Evolutionary conservation across 352 stramenopile genomes (phyloP), one percentile per base, ranked within the genome.

Genomic region (Globisporangium radiosum): DNA sequence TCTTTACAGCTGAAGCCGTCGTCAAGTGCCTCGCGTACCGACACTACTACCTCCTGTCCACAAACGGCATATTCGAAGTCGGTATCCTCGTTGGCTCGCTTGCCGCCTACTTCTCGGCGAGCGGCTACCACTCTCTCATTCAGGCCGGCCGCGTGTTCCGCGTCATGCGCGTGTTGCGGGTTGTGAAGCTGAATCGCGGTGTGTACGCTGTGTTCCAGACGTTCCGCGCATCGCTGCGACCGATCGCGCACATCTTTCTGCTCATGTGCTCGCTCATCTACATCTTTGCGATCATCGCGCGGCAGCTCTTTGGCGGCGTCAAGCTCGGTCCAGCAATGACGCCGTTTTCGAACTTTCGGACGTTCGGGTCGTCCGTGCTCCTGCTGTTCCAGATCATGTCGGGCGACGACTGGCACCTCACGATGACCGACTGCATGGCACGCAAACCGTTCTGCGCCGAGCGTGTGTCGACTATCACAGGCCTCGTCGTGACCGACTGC

Each of bases 351-450:
- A 90, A 92, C 54, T 92, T 92, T 39, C 79, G 79, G 14, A 72
- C 68, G 1, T 89, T 92, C 49, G 57, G 66, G 1, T 88, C 78
- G 17, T 76, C 74, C 2, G 79, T 85, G 15, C 36, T 87, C 49
- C 57, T 90, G 61, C 76, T 92, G 13, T 92, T 92, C 54, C 79
- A 90, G 60, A 87, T 92, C 63, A 90, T 92, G 78, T 81, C 79
- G 13, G 82, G 82, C 42, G 82, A 90, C 57, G 82, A 92, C 62
- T 92, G 82, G 82, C 79, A 92, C 50, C 59, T 92, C 49, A 82
- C 74, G 19, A 92, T 92, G 82, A 90, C 82, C 11, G 82, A 92
- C 64, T 89, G 80, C 65, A 92, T 88, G 79, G 45, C 62, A 7
- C 37, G 63, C 9, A 75, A 73, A 58, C 79, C 79, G 0, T 85